phyloP scores from a whole-genome alignment of 148 eudicot genomes.

The Rhododendron mucronatum region DNA sequence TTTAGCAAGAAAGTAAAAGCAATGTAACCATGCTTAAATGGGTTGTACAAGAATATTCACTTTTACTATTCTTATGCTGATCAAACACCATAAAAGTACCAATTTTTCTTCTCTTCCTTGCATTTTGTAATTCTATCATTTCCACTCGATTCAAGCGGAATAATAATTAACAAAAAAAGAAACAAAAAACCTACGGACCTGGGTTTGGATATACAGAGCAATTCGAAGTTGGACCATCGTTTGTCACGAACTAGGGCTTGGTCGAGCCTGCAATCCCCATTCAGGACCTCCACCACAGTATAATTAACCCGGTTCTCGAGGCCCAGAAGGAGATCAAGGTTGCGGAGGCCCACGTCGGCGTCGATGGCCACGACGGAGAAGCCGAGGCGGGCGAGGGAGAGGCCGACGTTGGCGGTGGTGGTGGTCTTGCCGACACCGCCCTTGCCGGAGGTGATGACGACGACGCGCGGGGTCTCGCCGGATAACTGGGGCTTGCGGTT shows the following conservation, averaged over 20 bases:
- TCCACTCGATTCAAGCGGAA: too few species aligned
- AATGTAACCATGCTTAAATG: too few species aligned
- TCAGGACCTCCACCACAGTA: conserved; percentile 85
- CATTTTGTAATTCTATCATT: too few species aligned
- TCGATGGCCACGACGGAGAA: conserved; percentile 91
- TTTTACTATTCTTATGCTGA: too few species aligned
- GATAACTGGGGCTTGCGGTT: conserved; percentile 75
- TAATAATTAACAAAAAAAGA: too few species aligned
- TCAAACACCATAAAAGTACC: too few species aligned
- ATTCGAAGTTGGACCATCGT: conserved; percentile 72
- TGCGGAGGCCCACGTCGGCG: conserved; percentile 92
- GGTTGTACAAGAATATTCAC: too few species aligned
- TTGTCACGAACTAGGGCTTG: conserved; percentile 91
- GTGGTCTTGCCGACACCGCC: conserved; percentile 99
- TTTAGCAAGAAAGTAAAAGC: too few species aligned
- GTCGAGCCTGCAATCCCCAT: conserved; percentile 92
- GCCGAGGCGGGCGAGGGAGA: conserved; percentile 90
- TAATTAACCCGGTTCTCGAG: conserved; percentile 91
- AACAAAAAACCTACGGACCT: conserved; percentile 16
- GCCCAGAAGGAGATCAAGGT: conserved; percentile 87
- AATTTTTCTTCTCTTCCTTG: too few species aligned
- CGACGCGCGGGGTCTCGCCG: conserved; percentile 79
- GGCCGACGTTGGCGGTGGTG: conserved; percentile 90
- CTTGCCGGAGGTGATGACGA: conserved; percentile 92
- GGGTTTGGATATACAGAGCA: conserved; percentile 87